These are phyloP conservation scores for Fraxinus cuspidata DNA, from an alignment of 257 asterid genomes.

Conservation along the genomic window DNA sequence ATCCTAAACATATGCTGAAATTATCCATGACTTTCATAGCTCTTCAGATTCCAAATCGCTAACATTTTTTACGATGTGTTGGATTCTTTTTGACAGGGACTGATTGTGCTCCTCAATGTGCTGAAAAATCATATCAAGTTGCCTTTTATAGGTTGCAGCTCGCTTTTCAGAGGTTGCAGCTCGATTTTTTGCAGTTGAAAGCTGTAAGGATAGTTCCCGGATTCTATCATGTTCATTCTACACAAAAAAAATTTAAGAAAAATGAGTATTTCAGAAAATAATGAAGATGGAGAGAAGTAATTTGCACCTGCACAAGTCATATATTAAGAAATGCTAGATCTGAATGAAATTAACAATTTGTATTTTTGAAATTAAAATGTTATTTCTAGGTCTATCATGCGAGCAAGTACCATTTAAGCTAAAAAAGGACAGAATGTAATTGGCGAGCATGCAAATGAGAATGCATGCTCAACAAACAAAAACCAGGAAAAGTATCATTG, in stretches of 20 bases:
- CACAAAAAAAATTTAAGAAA: conserved; percentile 18
- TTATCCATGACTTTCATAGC: conserved; percentile 31
- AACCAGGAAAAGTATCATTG: background rate
- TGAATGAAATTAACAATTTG: background rate
- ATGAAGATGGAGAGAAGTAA: conserved; percentile 8
- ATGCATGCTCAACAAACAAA: background rate
- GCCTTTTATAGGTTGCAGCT: conserved; percentile 77
- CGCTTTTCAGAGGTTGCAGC: conserved; percentile 65
- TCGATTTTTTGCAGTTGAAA: conserved; percentile 74
- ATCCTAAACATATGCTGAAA: conserved; percentile 12
- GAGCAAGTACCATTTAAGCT: too few species aligned
- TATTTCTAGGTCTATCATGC: background rate
- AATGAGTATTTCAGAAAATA: background rate
- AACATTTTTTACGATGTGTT: conserved; percentile 54
- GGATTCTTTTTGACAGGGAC: conserved; percentile 72
- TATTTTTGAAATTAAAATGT: background rate
- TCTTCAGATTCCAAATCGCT: conserved; percentile 67
- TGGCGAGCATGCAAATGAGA: background rate
- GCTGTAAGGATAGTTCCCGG: conserved; percentile 80
- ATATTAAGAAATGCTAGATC: background rate
- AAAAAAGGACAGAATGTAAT: background rate
- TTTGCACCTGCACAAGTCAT: background rate
- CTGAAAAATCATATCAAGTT: conserved; percentile 70
- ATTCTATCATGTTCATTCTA: conserved; percentile 89
- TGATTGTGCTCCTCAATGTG: conserved; percentile 88